Evolutionary conservation across 73 alveolate species (phyloP).

Genomic region (Tetrahymena malaccensis): DNA sequence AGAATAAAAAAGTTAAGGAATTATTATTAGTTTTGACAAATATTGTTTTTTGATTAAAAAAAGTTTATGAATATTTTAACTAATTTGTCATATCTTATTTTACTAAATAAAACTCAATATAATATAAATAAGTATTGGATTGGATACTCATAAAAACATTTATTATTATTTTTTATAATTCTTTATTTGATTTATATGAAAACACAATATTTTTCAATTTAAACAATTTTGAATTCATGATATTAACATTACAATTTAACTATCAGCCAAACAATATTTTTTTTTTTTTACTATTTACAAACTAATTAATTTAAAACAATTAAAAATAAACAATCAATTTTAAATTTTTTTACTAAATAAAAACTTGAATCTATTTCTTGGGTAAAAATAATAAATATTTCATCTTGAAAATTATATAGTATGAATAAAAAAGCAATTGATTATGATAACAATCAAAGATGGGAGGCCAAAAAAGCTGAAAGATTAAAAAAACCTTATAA

Average conservation of each 20-base stretch:
- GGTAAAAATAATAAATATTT: neutral
- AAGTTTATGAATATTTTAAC: neutral
- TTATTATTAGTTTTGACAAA: neutral
- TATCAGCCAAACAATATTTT: neutral
- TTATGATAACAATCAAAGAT: neutral
- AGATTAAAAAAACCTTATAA: neutral
- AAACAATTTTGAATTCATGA: neutral
- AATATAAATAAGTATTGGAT: too few relatives aligned
- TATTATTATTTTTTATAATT: too few relatives aligned
- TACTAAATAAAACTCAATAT: neutral
- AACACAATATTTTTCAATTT: neutral
- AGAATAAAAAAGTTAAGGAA: neutral
- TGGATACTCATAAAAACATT: too few relatives aligned
- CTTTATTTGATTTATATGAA: too few relatives aligned
- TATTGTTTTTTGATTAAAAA: neutral
- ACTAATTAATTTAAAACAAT: neutral
- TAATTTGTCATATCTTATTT: neutral
- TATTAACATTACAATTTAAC: neutral
- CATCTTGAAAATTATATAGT: neutral
- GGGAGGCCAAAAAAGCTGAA: neutral
- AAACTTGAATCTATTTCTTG: neutral
- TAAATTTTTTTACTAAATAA: neutral
- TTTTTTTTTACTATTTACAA: neutral
- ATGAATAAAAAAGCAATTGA: neutral
- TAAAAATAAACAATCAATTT: neutral